Conservation (phyloP, 1,139 yeast genomes). For the Taphrina wiesneri region DNA sequence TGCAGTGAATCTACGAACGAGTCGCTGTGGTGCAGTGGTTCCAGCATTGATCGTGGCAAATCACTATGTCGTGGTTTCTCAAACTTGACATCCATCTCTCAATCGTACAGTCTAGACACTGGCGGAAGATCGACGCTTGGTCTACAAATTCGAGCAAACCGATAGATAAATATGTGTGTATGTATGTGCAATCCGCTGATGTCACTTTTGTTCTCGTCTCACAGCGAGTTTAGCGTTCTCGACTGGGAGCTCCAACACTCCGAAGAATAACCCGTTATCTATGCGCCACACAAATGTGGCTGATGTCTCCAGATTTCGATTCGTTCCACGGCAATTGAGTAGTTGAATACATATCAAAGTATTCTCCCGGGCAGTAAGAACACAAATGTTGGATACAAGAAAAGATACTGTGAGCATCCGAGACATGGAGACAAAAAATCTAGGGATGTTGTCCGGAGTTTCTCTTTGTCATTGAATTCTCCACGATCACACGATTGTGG, state of each 20-base stretch:
- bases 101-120: too few species aligned
- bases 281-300: background rate
- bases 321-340: too few species aligned
- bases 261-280: background rate
- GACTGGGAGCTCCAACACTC: background rate
- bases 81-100: background rate
- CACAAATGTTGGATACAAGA: too few species aligned
- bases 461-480: background rate
- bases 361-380: too few species aligned
- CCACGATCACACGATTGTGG: background rate
- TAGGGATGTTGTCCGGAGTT: background rate
- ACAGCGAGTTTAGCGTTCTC: too few species aligned
- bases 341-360: too few species aligned
- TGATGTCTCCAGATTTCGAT: background rate
- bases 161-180: too few species aligned
- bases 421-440: too few species aligned
- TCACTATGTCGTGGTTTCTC: background rate
- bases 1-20: conserved; percentile 1
- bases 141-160: background rate
- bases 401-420: too few species aligned
- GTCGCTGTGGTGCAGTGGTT: conserved; percentile 10
- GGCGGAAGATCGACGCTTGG: background rate
- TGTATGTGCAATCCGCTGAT: too few species aligned
- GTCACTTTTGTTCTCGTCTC: too few species aligned
- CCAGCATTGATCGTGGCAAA: conserved; percentile 1